These are phyloP conservation scores for Hibiscus trionum DNA, from an alignment of 345 rosid genomes.

Conservation along the genomic window DNA sequence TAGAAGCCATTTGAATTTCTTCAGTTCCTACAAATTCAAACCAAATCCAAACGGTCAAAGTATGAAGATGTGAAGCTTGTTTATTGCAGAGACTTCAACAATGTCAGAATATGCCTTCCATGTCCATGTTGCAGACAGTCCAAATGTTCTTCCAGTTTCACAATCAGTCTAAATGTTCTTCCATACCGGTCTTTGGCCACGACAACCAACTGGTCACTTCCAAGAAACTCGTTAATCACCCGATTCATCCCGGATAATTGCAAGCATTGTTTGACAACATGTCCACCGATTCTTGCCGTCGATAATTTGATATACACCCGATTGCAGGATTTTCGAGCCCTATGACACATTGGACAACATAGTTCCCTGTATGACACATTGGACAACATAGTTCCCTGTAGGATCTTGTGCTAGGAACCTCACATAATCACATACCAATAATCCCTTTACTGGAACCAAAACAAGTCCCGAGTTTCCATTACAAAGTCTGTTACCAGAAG, in stretches of 20 bases:
- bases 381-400: background rate
- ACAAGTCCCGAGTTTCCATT: too few species aligned
- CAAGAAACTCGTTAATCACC: background rate
- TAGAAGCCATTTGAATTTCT: too few species aligned
- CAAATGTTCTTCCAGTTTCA: background rate
- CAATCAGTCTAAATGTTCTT: background rate
- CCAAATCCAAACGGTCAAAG: too few species aligned
- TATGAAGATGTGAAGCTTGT: background rate
- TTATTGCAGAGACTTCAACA: background rate
- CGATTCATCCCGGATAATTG: background rate
- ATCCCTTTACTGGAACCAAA: background rate
- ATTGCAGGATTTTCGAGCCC: background rate
- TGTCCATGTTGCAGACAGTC: background rate
- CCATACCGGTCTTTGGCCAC: slow-evolving; percentile 2
- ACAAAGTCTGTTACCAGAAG: too few species aligned
- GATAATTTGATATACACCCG: background rate
- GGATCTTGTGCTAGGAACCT: slow-evolving; percentile 1
- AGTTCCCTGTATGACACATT: background rate
- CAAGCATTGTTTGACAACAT: slow-evolving; percentile 1
- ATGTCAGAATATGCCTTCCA: background rate
- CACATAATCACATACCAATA: background rate
- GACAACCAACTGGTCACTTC: background rate
- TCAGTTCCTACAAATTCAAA: too few species aligned
- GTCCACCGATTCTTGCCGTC: background rate
- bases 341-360: background rate